A percentile compares a stretch with the other conserved stretches of the same genome.
Evolutionary conservation across 169 alveolate genomes (phyloP).

Genomic region (Eimeria maxima): DNA sequence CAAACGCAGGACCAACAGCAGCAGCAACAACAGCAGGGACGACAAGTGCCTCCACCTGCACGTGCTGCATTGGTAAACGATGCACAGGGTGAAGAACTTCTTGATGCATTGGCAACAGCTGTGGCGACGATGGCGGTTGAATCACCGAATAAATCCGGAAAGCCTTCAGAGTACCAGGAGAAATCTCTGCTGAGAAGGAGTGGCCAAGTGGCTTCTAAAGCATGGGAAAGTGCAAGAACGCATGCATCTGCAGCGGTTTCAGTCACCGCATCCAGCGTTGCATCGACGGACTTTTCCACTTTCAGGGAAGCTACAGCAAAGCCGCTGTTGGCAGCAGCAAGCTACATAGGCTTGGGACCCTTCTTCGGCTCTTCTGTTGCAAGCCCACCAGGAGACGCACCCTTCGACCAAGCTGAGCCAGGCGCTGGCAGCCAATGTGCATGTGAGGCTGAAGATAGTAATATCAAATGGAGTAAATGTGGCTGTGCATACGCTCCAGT

Average conservation of each 20-base stretch:
- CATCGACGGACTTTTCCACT: slow-evolving; percentile 33
- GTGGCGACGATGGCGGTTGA: slow-evolving; percentile 16
- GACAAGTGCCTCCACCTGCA: not conserved
- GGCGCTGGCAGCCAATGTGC: not conserved
- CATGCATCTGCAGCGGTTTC: slow-evolving; percentile 59
- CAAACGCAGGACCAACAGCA: no score
- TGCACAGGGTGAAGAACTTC: not conserved
- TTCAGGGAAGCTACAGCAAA: slow-evolving; percentile 15
- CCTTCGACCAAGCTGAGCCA: not conserved
- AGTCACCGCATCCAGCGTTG: slow-evolving; percentile 47
- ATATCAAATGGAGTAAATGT: not conserved
- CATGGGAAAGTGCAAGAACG: slow-evolving; percentile 29
- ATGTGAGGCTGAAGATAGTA: not conserved
- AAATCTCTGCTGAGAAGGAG: slow-evolving; percentile 7
- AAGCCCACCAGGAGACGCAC: not conserved
- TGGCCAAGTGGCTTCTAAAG: slow-evolving; percentile 18
- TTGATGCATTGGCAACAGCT: slow-evolving; percentile 28
- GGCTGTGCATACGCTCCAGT: not conserved
- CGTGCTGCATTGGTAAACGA: not conserved
- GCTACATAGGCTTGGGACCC: slow-evolving; percentile 10
- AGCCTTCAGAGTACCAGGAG: not conserved
- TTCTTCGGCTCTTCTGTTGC: not conserved
- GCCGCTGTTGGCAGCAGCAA: slow-evolving; percentile 40
- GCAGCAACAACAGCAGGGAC: no score
- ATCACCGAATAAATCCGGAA: not conserved